A percentile compares a stretch with the other conserved stretches of the same genome.
Conservation (phyloP, 1,139 yeast species). For the Kodamaea sp. region DNA sequence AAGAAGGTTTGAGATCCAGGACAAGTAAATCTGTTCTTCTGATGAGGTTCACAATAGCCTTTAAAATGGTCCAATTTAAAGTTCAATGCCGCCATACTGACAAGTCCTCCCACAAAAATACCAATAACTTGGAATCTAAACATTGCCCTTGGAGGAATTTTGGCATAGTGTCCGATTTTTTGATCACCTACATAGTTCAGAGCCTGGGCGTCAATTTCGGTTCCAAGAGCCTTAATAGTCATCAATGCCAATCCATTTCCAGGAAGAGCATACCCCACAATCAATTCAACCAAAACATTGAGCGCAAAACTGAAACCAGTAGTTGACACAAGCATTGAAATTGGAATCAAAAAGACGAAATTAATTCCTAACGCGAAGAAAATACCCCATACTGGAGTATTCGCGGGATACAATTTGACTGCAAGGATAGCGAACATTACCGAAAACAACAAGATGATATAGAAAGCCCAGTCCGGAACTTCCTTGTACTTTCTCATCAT, state of each 20-base stretch:
- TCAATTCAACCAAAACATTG: conserved; percentile 40
- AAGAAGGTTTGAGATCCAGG: conserved; percentile 48
- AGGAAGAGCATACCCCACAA: conserved; percentile 41
- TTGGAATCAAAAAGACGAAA: conserved; percentile 35
- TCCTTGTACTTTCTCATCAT: conserved; percentile 23
- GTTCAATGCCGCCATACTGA: conserved; percentile 52
- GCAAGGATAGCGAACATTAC: conserved; percentile 22
- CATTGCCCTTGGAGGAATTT: conserved; percentile 61
- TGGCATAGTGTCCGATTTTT: conserved; percentile 61
- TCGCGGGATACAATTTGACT: conserved; percentile 33
- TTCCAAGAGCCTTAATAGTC: conserved; percentile 38
- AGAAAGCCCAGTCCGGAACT: conserved; percentile 24
- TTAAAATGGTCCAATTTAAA: conserved; percentile 50
- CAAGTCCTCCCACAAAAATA: conserved; percentile 41
- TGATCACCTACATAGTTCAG: conserved; percentile 54
- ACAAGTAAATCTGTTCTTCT: conserved; percentile 47
- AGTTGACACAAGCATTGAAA: conserved; percentile 37
- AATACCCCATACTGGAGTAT: conserved; percentile 36
- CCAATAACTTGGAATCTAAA: conserved; percentile 59
- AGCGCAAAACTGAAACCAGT: conserved; percentile 41
- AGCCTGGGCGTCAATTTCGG: conserved; percentile 58
- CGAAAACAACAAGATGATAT: conserved; percentile 17
- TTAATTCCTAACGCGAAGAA: conserved; percentile 33
- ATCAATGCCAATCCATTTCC: conserved; percentile 39
- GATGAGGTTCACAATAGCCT: conserved; percentile 46